Percentiles rank a stretch among this genome's conserved stretches.
Conservation (phyloP, 2,329 filamentous ascomycete species). For the Periconia digitata region DNA sequence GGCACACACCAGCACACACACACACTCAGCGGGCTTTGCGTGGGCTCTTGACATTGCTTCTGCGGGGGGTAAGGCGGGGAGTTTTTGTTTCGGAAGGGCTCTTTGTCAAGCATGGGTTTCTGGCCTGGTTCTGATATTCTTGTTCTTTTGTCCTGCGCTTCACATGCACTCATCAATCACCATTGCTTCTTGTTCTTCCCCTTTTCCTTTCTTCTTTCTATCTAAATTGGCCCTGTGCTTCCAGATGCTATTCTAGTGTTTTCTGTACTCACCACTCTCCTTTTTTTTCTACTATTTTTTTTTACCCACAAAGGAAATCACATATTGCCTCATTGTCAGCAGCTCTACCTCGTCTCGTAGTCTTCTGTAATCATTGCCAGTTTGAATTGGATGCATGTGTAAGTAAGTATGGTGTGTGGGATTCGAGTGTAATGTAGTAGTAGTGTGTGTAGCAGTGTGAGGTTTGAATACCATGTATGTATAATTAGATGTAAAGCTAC, state of each 20-base stretch:
- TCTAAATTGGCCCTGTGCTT: slow-evolving; percentile 10
- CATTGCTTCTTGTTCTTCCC: too few relatives aligned
- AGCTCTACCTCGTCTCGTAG: too few relatives aligned
- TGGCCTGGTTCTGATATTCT: slow-evolving; percentile 4
- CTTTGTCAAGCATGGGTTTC: slow-evolving; percentile 2
- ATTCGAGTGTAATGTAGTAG: too few relatives aligned
- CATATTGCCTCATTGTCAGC: slow-evolving; percentile 4
- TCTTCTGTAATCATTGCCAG: too few relatives aligned
- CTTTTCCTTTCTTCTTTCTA: too few relatives aligned
- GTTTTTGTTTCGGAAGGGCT: slow-evolving; percentile 8
- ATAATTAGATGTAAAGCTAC: too few relatives aligned
- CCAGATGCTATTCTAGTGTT: slow-evolving; percentile 3
- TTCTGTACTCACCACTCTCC: neutral
- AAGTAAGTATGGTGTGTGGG: too few relatives aligned
- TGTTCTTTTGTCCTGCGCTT: slow-evolving; percentile 2
- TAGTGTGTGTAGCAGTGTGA: too few relatives aligned
- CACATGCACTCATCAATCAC: too few relatives aligned
- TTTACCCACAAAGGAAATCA: too few relatives aligned
- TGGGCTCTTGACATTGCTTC: slow-evolving; percentile 21
- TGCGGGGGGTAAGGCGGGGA: slow-evolving; percentile 15
- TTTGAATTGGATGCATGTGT: too few relatives aligned
- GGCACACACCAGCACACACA: slow-evolving; percentile 25
- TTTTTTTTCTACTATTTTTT: neutral
- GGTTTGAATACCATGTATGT: too few relatives aligned
- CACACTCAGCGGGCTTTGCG: slow-evolving; percentile 13